Percentiles rank a stretch among this genome's conserved stretches.
phyloP scores from a whole-genome alignment of 768 basidiomycete genomes.

The Tulasnella sp. region DNA sequence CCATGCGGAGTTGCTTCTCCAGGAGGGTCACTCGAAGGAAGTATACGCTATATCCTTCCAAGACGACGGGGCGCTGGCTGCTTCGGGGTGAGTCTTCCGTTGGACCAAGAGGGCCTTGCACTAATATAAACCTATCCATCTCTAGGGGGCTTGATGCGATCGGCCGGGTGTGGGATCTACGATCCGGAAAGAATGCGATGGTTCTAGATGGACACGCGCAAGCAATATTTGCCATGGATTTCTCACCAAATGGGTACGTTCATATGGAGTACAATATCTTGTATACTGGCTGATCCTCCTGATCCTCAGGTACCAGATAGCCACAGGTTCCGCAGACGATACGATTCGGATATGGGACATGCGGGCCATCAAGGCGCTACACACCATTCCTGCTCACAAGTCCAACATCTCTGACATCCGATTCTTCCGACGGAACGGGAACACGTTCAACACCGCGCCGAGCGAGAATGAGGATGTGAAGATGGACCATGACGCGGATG shows the following conservation, averaged over 20 bases:
- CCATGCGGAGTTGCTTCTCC: conserved; percentile 68
- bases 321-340: conserved; percentile 93
- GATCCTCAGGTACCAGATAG: conserved; percentile 76
- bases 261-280: not conserved
- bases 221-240: conserved; percentile 80
- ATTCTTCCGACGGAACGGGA: conserved; percentile 58
- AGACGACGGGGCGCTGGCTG: conserved; percentile 82
- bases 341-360: conserved; percentile 99
- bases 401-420: conserved; percentile 92
- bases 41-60: conserved; percentile 96
- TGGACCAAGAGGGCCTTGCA: too few relatives aligned
- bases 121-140: conserved; percentile 1
- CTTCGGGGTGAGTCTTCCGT: conserved; percentile 71
- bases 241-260: conserved; percentile 89
- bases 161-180: conserved; percentile 92
- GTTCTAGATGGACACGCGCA: conserved; percentile 95
- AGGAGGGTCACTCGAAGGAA: conserved; percentile 96
- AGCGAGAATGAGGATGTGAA: not conserved
- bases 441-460: conserved; percentile 2
- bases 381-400: conserved; percentile 92
- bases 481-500: conserved; percentile 31
- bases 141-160: conserved; percentile 88
- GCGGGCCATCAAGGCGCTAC: conserved; percentile 80
- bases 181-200: conserved; percentile 94
- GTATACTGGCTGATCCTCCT: conserved; percentile 14